phyloP scores from a whole-genome alignment of 2,329 filamentous ascomycete genomes.

The Ramularia endophylla region DNA sequence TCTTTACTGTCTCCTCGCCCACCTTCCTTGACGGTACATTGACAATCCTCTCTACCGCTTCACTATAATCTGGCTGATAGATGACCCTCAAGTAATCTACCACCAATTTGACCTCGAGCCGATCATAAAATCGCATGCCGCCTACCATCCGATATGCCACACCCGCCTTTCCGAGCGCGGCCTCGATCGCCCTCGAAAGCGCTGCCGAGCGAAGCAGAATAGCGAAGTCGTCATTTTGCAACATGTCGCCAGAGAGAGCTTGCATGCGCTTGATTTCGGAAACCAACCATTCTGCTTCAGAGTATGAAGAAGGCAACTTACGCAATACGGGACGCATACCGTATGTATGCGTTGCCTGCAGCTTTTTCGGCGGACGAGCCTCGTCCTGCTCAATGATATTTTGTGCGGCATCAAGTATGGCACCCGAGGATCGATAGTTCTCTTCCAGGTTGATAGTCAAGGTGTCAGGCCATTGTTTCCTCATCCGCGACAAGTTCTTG shows the following conservation, averaged over 20 bases:
- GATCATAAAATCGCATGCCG: slow-evolving; percentile 86
- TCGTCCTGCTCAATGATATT: slow-evolving; percentile 87
- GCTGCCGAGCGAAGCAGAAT: slow-evolving; percentile 80
- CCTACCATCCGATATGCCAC: slow-evolving; percentile 91
- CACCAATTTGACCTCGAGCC: slow-evolving; percentile 78
- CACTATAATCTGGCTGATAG: slow-evolving; percentile 78
- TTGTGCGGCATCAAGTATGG: slow-evolving; percentile 73
- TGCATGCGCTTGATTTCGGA: slow-evolving; percentile 69
- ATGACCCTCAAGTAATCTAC: slow-evolving; percentile 85
- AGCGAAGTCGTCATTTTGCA: slow-evolving; percentile 72
- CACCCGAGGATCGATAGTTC: slow-evolving; percentile 87
- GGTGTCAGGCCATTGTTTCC: slow-evolving; percentile 68
- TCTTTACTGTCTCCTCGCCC: slow-evolving; percentile 70
- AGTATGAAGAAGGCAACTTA: slow-evolving; percentile 60
- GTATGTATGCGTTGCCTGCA: slow-evolving; percentile 73
- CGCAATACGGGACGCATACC: slow-evolving; percentile 78
- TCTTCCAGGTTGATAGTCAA: slow-evolving; percentile 82
- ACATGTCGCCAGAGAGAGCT: slow-evolving; percentile 64
- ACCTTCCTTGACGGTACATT: slow-evolving; percentile 78
- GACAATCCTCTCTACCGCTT: slow-evolving; percentile 75
- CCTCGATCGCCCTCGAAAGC: slow-evolving; percentile 80
- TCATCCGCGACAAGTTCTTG: slow-evolving; percentile 75
- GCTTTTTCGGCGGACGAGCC: slow-evolving; percentile 68
- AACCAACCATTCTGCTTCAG: slow-evolving; percentile 85
- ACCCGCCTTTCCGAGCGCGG: slow-evolving; percentile 70